Conservation (phyloP, 2,329 filamentous ascomycete species). For the Diaporthe sp. region DNA sequence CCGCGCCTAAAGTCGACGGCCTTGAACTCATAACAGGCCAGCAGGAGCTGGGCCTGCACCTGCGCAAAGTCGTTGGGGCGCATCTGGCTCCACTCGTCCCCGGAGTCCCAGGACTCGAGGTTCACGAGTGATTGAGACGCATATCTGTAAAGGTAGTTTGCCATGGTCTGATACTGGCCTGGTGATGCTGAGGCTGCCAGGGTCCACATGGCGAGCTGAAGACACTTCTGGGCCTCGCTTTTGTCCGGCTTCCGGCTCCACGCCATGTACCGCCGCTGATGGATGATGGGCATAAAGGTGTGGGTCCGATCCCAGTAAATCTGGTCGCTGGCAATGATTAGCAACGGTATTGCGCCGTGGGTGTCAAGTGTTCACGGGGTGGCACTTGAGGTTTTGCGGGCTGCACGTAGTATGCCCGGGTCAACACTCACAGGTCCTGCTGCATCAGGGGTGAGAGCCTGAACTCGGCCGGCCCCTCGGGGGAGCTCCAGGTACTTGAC, state of each 20-base stretch:
- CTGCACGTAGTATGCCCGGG: background rate
- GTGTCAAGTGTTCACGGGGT: background rate
- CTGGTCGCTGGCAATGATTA: conserved; percentile 43
- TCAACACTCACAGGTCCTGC: conserved; percentile 24
- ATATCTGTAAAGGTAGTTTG: conserved; percentile 27
- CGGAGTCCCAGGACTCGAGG: conserved; percentile 41
- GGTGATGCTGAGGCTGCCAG: conserved; percentile 51
- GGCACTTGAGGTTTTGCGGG: background rate
- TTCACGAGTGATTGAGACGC: conserved; percentile 33
- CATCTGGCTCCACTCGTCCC: conserved; percentile 24
- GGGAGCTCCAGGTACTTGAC: conserved; percentile 15
- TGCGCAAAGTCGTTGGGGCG: conserved; percentile 43
- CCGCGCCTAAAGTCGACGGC: conserved; percentile 44
- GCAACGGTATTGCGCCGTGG: conserved; percentile 35
- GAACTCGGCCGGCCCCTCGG: background rate
- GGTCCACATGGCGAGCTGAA: conserved; percentile 56
- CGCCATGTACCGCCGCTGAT: conserved; percentile 42
- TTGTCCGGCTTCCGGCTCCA: conserved; percentile 36
- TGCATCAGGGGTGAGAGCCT: conserved; percentile 26
- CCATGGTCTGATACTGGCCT: conserved; percentile 48
- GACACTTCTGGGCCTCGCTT: conserved; percentile 41
- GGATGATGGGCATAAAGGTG: conserved; percentile 42
- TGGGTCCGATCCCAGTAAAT: conserved; percentile 45
- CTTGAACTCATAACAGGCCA: conserved; percentile 46
- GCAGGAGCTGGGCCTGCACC: conserved; percentile 46